These are phyloP conservation scores for Colletotrichum truncatum DNA, from an alignment of 2,329 filamentous ascomycete genomes.

Conservation along the genomic window DNA sequence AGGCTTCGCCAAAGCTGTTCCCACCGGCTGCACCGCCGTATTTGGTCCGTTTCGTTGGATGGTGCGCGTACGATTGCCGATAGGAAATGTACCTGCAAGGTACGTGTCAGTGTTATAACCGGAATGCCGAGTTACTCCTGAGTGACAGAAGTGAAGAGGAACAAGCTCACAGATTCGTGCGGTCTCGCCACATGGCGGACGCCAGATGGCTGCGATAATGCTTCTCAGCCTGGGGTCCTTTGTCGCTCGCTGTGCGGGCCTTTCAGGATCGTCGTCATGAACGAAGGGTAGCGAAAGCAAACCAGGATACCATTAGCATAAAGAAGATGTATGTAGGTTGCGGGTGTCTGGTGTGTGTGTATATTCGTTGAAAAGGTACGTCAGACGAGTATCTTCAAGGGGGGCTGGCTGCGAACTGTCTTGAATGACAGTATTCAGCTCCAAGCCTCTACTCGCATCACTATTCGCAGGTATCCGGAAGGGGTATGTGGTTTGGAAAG, in stretches of 20 bases:
- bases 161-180: constrained; percentile 87
- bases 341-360: neutral
- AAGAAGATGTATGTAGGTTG: neutral
- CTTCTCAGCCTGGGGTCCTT: constrained; percentile 28
- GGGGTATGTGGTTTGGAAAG: constrained; percentile 1
- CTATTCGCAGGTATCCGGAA: neutral
- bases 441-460: neutral
- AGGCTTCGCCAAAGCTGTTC: constrained; percentile 69
- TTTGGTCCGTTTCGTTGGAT: constrained; percentile 85
- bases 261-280: constrained; percentile 28
- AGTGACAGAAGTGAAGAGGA: constrained; percentile 26
- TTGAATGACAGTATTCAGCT: constrained; percentile 1
- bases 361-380: neutral
- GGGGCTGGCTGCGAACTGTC: constrained; percentile 4
- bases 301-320: constrained; percentile 18
- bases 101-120: constrained; percentile 41
- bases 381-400: constrained; percentile 9
- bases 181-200: constrained; percentile 96
- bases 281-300: neutral
- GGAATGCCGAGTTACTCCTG: neutral
- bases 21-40: constrained; percentile 63
- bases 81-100: constrained; percentile 90
- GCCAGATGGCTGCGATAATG: constrained; percentile 38
- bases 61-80: constrained; percentile 96
- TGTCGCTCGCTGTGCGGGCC: constrained; percentile 29